Evolutionary conservation across 257 asterid species (phyloP).

Genomic region (Nicotiana attenuata): DNA sequence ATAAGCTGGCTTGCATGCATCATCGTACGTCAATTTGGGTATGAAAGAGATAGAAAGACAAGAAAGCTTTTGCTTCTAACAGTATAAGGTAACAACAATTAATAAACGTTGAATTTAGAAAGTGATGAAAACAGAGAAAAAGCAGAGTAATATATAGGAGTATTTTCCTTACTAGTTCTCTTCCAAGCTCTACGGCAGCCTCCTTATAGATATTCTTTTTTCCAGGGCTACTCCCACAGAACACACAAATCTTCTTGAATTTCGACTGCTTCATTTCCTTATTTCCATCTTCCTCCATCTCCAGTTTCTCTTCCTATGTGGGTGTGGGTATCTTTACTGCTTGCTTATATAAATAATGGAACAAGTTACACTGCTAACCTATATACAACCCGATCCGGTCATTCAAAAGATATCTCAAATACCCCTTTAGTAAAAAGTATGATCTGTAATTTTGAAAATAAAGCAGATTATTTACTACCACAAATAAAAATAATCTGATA

Average conservation of each 20-base stretch:
- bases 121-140: background rate
- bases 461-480: too few relatives aligned
- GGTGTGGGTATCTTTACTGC: background rate
- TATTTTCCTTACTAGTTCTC: conserved; percentile 25
- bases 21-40: too few relatives aligned
- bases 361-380: background rate
- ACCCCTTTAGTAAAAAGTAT: too few relatives aligned
- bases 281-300: conserved; percentile 11
- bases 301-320: background rate
- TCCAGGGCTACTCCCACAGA: conserved; percentile 36
- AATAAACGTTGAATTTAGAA: too few relatives aligned
- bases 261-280: conserved; percentile 22
- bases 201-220: conserved; percentile 30
- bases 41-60: too few relatives aligned
- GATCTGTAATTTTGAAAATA: too few relatives aligned
- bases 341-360: background rate
- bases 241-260: conserved; percentile 33
- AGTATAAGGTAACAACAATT: background rate
- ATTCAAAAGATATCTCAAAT: too few relatives aligned
- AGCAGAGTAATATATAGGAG: background rate
- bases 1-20: background rate
- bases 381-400: background rate
- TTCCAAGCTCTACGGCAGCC: conserved; percentile 31
- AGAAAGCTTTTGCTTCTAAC: background rate
- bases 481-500: too few relatives aligned